A percentile compares a stretch with the other conserved stretches of the same genome.
Evolutionary conservation across 768 basidiomycete species (phyloP).

Genomic region (Hemileccinum impolitum): DNA sequence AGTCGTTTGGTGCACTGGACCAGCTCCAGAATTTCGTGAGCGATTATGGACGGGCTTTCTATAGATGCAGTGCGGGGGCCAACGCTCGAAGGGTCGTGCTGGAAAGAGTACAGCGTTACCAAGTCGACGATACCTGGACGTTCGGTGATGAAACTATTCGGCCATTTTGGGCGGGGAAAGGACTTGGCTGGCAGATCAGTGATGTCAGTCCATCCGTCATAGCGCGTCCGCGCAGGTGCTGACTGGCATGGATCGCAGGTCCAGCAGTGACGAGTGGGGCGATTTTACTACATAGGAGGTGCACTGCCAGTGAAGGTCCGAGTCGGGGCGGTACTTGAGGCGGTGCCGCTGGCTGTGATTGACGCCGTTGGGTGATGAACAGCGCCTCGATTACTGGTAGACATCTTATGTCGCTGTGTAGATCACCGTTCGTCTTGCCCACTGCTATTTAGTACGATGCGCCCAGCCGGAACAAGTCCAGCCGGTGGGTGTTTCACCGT

Average conservation of each 20-base stretch:
- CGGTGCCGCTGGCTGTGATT: constrained; percentile 13
- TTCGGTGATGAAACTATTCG: constrained; percentile 51
- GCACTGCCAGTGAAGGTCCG: background rate
- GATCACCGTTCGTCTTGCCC: background rate
- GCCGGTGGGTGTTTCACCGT: constrained; percentile 14
- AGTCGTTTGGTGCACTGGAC: constrained; percentile 83
- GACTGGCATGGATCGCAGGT: constrained; percentile 4
- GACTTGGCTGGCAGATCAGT: constrained; percentile 66
- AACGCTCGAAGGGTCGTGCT: constrained; percentile 41
- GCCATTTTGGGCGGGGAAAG: constrained; percentile 87
- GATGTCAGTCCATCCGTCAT: constrained; percentile 13
- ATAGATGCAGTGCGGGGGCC: constrained; percentile 40
- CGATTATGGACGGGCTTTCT: constrained; percentile 76
- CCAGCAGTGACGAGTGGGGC: too few species aligned
- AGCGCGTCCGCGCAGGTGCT: background rate
- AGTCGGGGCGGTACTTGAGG: constrained; percentile 21
- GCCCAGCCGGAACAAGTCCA: constrained; percentile 1
- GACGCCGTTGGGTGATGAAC: background rate
- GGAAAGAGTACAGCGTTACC: constrained; percentile 35
- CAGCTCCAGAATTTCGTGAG: constrained; percentile 80
- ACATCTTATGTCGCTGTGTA: constrained; percentile 8
- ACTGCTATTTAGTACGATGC: constrained; percentile 8
- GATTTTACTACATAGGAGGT: too few species aligned
- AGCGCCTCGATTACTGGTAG: constrained; percentile 2
- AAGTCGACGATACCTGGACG: constrained; percentile 48